Conservation (phyloP, 139 green algal genomes). For the Haematococcus sp. region DNA sequence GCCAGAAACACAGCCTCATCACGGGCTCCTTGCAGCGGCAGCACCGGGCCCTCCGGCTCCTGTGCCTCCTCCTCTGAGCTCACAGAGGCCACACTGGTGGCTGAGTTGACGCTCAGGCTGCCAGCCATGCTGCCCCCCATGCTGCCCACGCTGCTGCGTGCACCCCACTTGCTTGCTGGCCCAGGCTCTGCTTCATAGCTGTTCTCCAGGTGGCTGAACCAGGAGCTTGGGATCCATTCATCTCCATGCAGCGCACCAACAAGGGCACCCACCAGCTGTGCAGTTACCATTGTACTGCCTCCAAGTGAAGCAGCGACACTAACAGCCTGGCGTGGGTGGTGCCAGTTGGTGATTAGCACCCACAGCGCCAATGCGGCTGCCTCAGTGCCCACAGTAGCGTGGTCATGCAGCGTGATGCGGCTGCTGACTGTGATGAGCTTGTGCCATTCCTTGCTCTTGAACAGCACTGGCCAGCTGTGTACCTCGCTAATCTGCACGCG, state of each 20-base stretch:
- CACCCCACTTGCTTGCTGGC: too few relatives aligned
- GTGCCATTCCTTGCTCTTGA: slow-evolving; percentile 11
- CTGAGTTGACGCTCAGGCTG: too few relatives aligned
- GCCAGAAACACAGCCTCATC: too few relatives aligned
- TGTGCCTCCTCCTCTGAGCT: too few relatives aligned
- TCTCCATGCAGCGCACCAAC: slow-evolving; percentile 34
- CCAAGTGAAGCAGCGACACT: slow-evolving; percentile 35
- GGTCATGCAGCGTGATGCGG: slow-evolving; percentile 16
- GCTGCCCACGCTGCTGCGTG: too few relatives aligned
- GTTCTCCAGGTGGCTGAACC: slow-evolving; percentile 32
- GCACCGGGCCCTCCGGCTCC: too few relatives aligned
- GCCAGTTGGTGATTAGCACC: slow-evolving; percentile 34
- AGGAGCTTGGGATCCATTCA: slow-evolving; percentile 28
- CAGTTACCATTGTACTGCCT: slow-evolving; percentile 31
- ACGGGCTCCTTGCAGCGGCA: too few relatives aligned
- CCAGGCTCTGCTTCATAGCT: too few relatives aligned
- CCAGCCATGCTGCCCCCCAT: too few relatives aligned
- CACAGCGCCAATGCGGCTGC: slow-evolving; percentile 38
- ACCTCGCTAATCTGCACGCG: too few relatives aligned
- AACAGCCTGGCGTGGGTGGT: slow-evolving; percentile 42
- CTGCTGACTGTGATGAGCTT: background rate
- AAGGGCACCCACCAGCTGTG: slow-evolving; percentile 24
- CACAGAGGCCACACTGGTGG: too few relatives aligned
- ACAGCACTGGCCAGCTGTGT: slow-evolving; percentile 2
- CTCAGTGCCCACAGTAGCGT: slow-evolving; percentile 20